A percentile compares a stretch with the other conserved stretches of the same genome.
These are phyloP conservation scores for Acer campestre DNA, from an alignment of 345 rosid species.

Conservation along the genomic window DNA sequence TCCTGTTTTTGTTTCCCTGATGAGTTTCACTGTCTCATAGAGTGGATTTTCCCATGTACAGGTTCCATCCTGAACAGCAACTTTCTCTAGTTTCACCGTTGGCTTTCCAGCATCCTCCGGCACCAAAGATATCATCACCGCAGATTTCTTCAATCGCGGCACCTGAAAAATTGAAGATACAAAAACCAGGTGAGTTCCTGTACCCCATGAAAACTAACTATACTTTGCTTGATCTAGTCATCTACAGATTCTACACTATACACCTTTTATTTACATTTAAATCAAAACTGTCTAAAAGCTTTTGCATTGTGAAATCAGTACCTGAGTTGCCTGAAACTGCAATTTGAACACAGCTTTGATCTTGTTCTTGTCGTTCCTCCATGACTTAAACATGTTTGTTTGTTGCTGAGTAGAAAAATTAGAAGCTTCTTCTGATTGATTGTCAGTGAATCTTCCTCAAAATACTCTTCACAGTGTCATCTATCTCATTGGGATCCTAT, in stretches of 20 bases:
- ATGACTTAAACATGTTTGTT: constrained; percentile 80
- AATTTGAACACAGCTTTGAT: constrained; percentile 86
- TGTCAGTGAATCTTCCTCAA: constrained; percentile 28
- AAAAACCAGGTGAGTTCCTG: constrained; percentile 29
- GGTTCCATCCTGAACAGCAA: constrained; percentile 64
- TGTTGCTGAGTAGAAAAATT: constrained; percentile 17
- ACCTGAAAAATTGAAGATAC: constrained; percentile 55
- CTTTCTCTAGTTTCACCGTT: constrained; percentile 74
- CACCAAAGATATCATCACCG: constrained; percentile 79
- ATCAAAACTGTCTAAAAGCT: background rate
- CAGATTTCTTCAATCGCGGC: constrained; percentile 76
- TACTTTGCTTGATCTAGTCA: constrained; percentile 3
- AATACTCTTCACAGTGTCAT: constrained; percentile 15
- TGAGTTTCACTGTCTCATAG: constrained; percentile 69
- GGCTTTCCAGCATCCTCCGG: constrained; percentile 95
- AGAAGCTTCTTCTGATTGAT: constrained; percentile 8
- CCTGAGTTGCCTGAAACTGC: constrained; percentile 98
- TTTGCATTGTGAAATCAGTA: constrained; percentile 26
- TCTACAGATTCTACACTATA: background rate
- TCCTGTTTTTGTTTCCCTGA: constrained; percentile 68
- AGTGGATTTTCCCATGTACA: constrained; percentile 92
- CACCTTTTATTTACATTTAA: background rate
- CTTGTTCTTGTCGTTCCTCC: constrained; percentile 90
- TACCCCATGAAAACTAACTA: background rate
- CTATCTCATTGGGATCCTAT: constrained; percentile 13